phyloP scores from a whole-genome alignment of 164 flowering plant genomes.

The Tinospora cordifolia region DNA sequence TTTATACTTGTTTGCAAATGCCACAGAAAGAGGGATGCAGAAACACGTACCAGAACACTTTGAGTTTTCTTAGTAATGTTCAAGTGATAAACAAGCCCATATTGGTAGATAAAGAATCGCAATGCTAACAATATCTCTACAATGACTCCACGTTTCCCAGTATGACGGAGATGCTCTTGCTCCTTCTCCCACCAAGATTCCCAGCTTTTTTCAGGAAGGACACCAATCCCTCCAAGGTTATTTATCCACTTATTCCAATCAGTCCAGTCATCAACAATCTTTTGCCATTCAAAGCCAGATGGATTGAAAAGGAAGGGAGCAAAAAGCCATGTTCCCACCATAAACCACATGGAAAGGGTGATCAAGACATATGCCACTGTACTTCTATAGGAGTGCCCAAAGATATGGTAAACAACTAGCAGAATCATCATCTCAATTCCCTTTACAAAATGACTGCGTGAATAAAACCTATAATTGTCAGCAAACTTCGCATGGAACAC shows the following conservation, averaged over 20 bases:
- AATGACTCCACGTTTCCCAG: constrained; percentile 75
- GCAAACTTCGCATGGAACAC: constrained; percentile 97
- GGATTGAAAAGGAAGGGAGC: constrained; percentile 98
- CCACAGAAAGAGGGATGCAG: neutral
- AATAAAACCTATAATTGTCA: constrained; percentile 85
- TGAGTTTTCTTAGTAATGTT: constrained; percentile 37
- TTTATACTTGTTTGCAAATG: neutral
- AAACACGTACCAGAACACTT: constrained; percentile 55
- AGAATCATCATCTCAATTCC: constrained; percentile 86
- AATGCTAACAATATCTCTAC: constrained; percentile 66
- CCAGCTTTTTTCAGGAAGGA: constrained; percentile 90
- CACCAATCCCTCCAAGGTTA: constrained; percentile 91
- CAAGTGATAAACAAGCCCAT: constrained; percentile 91
- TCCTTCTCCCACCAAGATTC: constrained; percentile 99
- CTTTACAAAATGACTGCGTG: constrained; percentile 96
- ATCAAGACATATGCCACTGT: constrained; percentile 66
- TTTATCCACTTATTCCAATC: constrained; percentile 97
- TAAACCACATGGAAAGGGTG: constrained; percentile 91
- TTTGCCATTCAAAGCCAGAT: constrained; percentile 99
- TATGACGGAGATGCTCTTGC: constrained; percentile 78
- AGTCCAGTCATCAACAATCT: constrained; percentile 95
- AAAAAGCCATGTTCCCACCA: constrained; percentile 98
- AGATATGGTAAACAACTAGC: constrained; percentile 76
- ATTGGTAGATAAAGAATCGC: constrained; percentile 86
- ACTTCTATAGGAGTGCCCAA: constrained; percentile 59